Conservation (phyloP, 805 yeast genomes). For the Ogataea parapolymorpha region DNA sequence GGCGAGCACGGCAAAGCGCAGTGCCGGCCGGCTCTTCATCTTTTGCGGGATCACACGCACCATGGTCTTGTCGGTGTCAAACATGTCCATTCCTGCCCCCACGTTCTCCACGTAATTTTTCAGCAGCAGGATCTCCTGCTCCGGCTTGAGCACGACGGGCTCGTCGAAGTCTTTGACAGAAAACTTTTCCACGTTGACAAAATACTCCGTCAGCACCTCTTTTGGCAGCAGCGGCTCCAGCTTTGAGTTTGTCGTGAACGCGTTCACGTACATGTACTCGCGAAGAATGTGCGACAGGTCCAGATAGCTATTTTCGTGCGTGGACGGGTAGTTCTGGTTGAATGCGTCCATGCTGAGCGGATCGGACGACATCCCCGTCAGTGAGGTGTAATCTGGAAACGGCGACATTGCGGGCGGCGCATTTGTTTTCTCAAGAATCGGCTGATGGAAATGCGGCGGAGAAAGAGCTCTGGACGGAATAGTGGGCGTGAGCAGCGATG, state of each 20-base stretch:
- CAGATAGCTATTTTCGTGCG: conserved; percentile 13
- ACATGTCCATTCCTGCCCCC: conserved; percentile 41
- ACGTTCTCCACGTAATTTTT: conserved; percentile 36
- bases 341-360: conserved; percentile 15
- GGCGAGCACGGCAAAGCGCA: conserved; percentile 23
- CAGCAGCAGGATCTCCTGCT: conserved; percentile 28
- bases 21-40: conserved; percentile 16
- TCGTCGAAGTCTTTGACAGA: conserved; percentile 13
- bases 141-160: conserved; percentile 13
- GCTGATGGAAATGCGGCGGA: background rate
- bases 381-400: conserved; percentile 9
- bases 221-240: conserved; percentile 13
- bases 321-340: conserved; percentile 5
- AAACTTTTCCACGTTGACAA: conserved; percentile 21
- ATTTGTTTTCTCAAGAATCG: background rate
- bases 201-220: conserved; percentile 21
- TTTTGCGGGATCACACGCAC: conserved; percentile 17
- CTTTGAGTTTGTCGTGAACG: conserved; percentile 18
- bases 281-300: conserved; percentile 35
- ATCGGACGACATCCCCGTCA: conserved; percentile 15
- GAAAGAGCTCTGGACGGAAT: background rate
- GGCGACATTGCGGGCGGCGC: background rate
- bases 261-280: conserved; percentile 40
- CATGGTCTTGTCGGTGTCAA: conserved; percentile 21
- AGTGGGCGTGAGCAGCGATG: conserved; percentile 1